Conservation (phyloP, 2,329 filamentous ascomycete genomes). For the Colletotrichum sp. region DNA sequence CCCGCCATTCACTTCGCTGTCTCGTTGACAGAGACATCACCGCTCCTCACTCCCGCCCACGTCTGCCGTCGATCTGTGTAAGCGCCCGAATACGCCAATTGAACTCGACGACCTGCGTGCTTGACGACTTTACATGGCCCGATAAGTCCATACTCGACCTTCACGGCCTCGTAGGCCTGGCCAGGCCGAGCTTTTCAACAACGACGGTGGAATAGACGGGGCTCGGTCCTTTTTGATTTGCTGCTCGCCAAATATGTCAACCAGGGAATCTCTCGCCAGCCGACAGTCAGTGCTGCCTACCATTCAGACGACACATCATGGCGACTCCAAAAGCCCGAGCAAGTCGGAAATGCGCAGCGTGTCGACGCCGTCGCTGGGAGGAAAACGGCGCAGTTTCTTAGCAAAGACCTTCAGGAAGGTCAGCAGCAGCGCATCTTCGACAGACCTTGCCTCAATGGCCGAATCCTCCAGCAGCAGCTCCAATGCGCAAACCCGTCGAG, state of each 20-base stretch:
- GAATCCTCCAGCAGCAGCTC: background rate
- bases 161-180: slow-evolving; percentile 16
- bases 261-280: slow-evolving; percentile 15
- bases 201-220: slow-evolving; percentile 13
- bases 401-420: slow-evolving; percentile 23
- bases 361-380: slow-evolving; percentile 4
- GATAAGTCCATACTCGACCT: slow-evolving; percentile 19
- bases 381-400: slow-evolving; percentile 19
- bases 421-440: slow-evolving; percentile 18
- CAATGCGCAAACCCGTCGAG: slow-evolving; percentile 3
- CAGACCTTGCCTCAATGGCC: slow-evolving; percentile 11
- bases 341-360: slow-evolving; percentile 10
- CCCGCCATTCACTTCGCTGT: background rate
- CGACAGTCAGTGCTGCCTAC: slow-evolving; percentile 17
- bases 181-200: slow-evolving; percentile 1
- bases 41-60: background rate
- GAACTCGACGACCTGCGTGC: background rate
- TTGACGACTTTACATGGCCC: slow-evolving; percentile 15
- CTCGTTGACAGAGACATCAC: slow-evolving; percentile 10
- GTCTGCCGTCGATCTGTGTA: background rate
- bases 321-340: slow-evolving; percentile 1
- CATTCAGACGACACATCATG: slow-evolving; percentile 20
- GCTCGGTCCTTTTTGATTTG: background rate
- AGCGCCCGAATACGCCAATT: background rate
- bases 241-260: slow-evolving; percentile 7